Base-by-base conservation (phyloP, 75 land plant genomes). In the Cryptomeria japonica region DNA sequence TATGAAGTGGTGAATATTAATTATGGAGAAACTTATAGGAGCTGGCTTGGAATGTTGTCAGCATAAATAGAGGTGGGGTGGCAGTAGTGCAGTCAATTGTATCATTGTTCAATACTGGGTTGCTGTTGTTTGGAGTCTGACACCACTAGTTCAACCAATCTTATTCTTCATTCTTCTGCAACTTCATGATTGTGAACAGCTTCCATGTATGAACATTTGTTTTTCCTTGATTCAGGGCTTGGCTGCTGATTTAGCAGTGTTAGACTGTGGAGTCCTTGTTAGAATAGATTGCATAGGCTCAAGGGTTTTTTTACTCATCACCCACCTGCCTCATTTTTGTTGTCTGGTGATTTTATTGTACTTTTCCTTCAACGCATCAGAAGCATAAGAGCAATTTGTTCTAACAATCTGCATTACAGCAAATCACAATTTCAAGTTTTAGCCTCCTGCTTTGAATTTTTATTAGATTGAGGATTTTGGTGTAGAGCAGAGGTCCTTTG, bases 11-110 rank as follows among this genome's bases (percentile, higher is more conserved):
- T 22, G 11, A 28, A n/a, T 11, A 82, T 46, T 46, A 42, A 44
- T 46, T 82, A 44, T 44, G 47, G 2, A 14, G 5, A 82, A 82
- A n/a, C 1, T 82, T 15, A 44, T 46, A 25, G 47, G 84, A 46
- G 32, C 31, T 44, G 31, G 15, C 15, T 82, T 44, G 51, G 34
- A 82, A n/a, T 46, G 49, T 28, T 82, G 28, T 25, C 28, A 46
- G 47, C 47, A 82, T 82, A 82, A 82, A 82, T 82, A 41, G 84
- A 31, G 9, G 34, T 82, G 84, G 49, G 47, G 46, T 80, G 84
- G 32, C 84, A 80, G 15, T 0, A 80, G 32, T 44, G 4, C 31
- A 82, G 46, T 82, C 49, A n/a, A 46, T 1, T n/a, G 32, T 46
- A 28, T 12, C 22, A n/a, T 46, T 82, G 84, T 82, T 82, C 44